These are phyloP conservation scores for Cornus suecica DNA, from an alignment of 148 eudicot species.

Conservation along the genomic window DNA sequence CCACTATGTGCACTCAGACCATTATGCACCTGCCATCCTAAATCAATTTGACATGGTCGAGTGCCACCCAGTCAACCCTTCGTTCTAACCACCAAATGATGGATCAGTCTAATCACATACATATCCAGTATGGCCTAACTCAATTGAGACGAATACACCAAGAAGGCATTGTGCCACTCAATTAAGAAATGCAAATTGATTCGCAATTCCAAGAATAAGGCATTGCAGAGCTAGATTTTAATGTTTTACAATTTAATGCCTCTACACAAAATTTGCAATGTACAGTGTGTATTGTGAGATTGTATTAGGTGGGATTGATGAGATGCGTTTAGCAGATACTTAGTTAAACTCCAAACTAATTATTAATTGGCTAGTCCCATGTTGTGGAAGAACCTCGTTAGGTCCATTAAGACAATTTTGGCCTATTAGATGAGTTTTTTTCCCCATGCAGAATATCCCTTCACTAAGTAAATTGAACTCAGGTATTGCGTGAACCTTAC, in stretches of 20 bases:
- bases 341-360: not conserved
- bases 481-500: slow-evolving; percentile 32
- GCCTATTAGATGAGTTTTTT: not conserved
- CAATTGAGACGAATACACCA: not conserved
- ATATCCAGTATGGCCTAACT: not conserved
- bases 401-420: not conserved
- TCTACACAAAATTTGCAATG: not conserved
- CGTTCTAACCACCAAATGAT: not conserved
- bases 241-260: not conserved
- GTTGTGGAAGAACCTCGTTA: not conserved
- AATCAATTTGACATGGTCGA: too few species aligned
- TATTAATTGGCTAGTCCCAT: not conserved
- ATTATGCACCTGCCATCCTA: not conserved
- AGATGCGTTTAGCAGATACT: not conserved
- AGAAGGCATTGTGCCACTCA: not conserved
- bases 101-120: not conserved
- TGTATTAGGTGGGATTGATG: not conserved
- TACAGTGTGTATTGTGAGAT: not conserved
- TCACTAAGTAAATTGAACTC: not conserved
- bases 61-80: not conserved
- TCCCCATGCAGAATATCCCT: not conserved
- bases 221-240: not conserved
- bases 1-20: not conserved
- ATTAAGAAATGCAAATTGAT: not conserved
- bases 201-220: not conserved